These are phyloP conservation scores for Scortechinia acanthostroma DNA, from an alignment of 2,329 filamentous ascomycete genomes.

Conservation along the genomic window DNA sequence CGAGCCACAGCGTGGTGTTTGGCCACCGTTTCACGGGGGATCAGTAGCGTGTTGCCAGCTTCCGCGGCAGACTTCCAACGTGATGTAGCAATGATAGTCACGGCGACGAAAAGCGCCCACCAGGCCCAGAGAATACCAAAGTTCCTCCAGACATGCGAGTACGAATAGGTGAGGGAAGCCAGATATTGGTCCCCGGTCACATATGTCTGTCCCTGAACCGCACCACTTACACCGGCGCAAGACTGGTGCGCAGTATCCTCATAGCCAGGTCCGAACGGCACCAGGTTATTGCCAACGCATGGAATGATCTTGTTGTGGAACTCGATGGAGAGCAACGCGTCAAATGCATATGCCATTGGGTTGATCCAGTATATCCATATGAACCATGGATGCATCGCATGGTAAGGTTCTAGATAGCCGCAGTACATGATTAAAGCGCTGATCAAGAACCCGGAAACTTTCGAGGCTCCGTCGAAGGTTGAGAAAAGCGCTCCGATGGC, in stretches of 20 bases:
- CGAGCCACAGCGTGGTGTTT: conserved; percentile 20
- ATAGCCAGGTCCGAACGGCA: conserved; percentile 41
- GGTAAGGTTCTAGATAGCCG: conserved; percentile 55
- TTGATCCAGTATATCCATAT: conserved; percentile 59
- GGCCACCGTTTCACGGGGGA: conserved; percentile 48
- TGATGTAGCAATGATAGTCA: conserved; percentile 50
- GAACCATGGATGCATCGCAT: conserved; percentile 57
- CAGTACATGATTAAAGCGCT: conserved; percentile 50
- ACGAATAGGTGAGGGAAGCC: conserved; percentile 39
- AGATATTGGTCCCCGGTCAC: conserved; percentile 54
- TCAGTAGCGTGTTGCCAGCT: conserved; percentile 43
- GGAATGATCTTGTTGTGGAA: conserved; percentile 49
- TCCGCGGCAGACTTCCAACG: conserved; percentile 46
- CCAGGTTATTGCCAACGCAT: conserved; percentile 38
- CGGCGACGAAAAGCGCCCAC: conserved; percentile 48
- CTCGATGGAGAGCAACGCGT: conserved; percentile 64
- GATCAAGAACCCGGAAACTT: conserved; percentile 41
- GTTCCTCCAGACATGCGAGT: conserved; percentile 47
- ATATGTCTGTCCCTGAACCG: conserved; percentile 32
- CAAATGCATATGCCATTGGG: conserved; percentile 64
- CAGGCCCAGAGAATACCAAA: conserved; percentile 56
- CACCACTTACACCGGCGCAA: conserved; percentile 52
- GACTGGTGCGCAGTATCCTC: conserved; percentile 30
- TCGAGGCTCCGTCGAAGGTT: conserved; percentile 51
- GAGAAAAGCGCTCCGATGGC: conserved; percentile 43